Base-by-base conservation (phyloP, 2,329 filamentous ascomycete species). In the Phaeosphaeria sp. region DNA sequence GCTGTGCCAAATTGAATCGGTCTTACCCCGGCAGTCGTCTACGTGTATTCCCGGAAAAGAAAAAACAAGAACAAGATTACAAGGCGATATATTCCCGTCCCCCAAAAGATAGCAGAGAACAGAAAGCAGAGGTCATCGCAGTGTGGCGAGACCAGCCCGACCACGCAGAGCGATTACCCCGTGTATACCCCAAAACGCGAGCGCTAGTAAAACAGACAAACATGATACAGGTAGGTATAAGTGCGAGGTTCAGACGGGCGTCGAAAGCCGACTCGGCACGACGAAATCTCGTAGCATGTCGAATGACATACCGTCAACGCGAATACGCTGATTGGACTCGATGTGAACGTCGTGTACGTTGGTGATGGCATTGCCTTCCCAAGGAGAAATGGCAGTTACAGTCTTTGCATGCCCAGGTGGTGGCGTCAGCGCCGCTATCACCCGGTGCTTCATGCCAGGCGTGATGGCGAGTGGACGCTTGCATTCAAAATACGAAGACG, bases 271-370 rank as follows among this genome's bases (percentile, higher is more conserved):
- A 15, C 60, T 65, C 0, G 73, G 64, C 46, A 67, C 59, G 18
- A 64, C 57, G 15, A 75, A 67, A 54, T 74, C 69, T 46, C 65
- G 57, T 5, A 74, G 48, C 65, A 77, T 72, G 51, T 77, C 74
- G 47, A 77, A 76, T 0, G 72, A 71, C 65, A 76, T 67, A 48
- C 74, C 74, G 44, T 77, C 73, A 22, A 76, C 69, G 11, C 66
- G 62, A 15, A 77, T 68, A 13, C 72, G 59, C 3, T 74, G 71
- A 25, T 74, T 71, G 20, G 71, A 70, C 44, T 77, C 71, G 18
- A 75, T 60, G 33, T 69, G 64, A 1, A 75, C 64, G 48, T 76
- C 65, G 50, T 76, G 70, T 0, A 75, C 71, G 30, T 68, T 70
- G 6, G 69, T 54, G 2, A 76, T 50, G 0, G 72, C 60, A 10